Conservation (phyloP, 139 green algal genomes). For the Micromonas commoda region DNA sequence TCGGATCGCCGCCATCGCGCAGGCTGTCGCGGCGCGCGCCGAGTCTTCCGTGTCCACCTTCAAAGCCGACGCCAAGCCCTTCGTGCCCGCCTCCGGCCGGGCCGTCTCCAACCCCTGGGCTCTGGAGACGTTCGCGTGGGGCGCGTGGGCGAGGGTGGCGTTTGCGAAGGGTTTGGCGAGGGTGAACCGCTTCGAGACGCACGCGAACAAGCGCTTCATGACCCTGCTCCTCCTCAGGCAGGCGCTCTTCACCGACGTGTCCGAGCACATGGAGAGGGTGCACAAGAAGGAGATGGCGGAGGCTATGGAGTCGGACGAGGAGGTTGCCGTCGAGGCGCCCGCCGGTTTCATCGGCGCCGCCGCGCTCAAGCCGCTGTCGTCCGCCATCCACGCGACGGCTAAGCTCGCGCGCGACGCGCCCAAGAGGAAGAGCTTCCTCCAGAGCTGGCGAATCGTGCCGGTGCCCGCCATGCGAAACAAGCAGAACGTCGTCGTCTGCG, state of each 20-base stretch:
- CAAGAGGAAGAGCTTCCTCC: too few species aligned
- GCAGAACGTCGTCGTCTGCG: not conserved
- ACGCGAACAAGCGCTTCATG: not conserved
- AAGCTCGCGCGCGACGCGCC: not conserved
- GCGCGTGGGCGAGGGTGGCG: not conserved
- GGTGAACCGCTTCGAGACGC: not conserved
- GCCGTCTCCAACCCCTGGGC: not conserved
- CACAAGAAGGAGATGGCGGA: too few species aligned
- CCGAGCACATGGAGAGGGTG: too few species aligned
- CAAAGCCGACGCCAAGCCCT: not conserved
- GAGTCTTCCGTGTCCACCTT: not conserved
- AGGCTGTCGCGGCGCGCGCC: not conserved
- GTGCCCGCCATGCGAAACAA: too few species aligned
- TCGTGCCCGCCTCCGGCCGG: not conserved
- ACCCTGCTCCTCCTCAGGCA: not conserved
- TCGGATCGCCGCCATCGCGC: not conserved
- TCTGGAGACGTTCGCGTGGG: not conserved
- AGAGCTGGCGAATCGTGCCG: too few species aligned
- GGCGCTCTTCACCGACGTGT: too few species aligned
- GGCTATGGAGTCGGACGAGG: too few species aligned
- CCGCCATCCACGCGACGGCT: not conserved
- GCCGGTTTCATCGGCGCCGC: not conserved
- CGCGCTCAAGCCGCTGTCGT: not conserved
- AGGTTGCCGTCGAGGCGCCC: too few species aligned
- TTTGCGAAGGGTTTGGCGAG: not conserved